Percentiles rank a stretch among this genome's conserved stretches.
Conservation (phyloP, 805 yeast genomes). For the Candida namnaoensis region DNA sequence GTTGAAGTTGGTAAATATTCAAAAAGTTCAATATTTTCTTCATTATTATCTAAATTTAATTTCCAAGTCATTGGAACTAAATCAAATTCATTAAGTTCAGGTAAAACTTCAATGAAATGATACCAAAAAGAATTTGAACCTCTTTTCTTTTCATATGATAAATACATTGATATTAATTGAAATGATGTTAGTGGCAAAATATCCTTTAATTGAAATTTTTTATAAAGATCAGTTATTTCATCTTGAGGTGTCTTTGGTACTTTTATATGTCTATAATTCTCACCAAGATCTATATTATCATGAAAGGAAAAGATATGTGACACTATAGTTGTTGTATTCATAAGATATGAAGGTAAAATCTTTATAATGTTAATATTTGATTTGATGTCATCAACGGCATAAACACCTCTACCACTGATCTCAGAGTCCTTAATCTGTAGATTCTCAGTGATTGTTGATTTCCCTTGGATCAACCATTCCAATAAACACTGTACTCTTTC, state of each 20-base stretch:
- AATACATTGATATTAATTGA: constrained; percentile 46
- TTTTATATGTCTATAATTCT: constrained; percentile 4
- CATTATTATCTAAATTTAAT: constrained; percentile 10
- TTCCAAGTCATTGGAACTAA: constrained; percentile 62
- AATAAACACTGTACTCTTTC: neutral
- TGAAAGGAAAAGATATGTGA: constrained; percentile 31
- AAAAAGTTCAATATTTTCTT: constrained; percentile 20
- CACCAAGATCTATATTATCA: constrained; percentile 6
- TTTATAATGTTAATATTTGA: constrained; percentile 37
- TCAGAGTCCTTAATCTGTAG: constrained; percentile 31
- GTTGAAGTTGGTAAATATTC: constrained; percentile 36
- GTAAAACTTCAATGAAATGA: constrained; percentile 61
- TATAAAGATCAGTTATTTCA: constrained; percentile 7
- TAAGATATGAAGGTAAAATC: constrained; percentile 47
- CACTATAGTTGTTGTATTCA: constrained; percentile 49
- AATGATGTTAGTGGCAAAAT: constrained; percentile 43
- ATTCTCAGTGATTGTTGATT: constrained; percentile 27
- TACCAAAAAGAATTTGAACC: constrained; percentile 46
- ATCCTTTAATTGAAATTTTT: constrained; percentile 15
- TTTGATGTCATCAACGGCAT: constrained; percentile 29
- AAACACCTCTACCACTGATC: constrained; percentile 58
- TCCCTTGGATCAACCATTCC: constrained; percentile 1
- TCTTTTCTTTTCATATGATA: constrained; percentile 35
- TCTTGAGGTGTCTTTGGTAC: constrained; percentile 12
- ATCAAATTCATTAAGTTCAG: constrained; percentile 42